phyloP scores from a whole-genome alignment of 208 protist species.

The Crithidia expoeki region DNA sequence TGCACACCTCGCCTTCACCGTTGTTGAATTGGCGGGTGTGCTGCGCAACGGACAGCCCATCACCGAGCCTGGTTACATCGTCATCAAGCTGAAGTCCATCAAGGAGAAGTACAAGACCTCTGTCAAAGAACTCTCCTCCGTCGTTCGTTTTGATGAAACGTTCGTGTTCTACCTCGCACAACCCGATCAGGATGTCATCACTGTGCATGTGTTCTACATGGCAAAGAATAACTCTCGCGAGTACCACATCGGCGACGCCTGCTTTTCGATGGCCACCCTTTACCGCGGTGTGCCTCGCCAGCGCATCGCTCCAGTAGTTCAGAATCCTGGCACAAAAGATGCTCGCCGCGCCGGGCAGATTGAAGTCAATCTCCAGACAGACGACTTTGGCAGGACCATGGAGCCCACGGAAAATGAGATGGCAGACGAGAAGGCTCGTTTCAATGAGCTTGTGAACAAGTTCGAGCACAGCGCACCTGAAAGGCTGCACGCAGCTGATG shows the following conservation, averaged over 20 bases:
- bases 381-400: slow-evolving; percentile 81
- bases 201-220: slow-evolving; percentile 87
- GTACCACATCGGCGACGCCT: slow-evolving; percentile 84
- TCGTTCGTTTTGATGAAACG: slow-evolving; percentile 82
- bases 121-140: slow-evolving; percentile 67
- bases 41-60: slow-evolving; percentile 65
- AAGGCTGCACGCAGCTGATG: slow-evolving; percentile 80
- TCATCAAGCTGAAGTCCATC: slow-evolving; percentile 90
- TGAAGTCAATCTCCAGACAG: slow-evolving; percentile 79
- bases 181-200: slow-evolving; percentile 90
- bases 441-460: slow-evolving; percentile 62
- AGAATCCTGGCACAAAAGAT: slow-evolving; percentile 78
- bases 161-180: slow-evolving; percentile 90
- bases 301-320: slow-evolving; percentile 77
- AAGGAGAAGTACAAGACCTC: slow-evolving; percentile 93
- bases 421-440: slow-evolving; percentile 67
- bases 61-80: slow-evolving; percentile 74
- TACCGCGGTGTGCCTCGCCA: slow-evolving; percentile 74
- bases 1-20: slow-evolving; percentile 79
- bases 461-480: slow-evolving; percentile 63
- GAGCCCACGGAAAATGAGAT: slow-evolving; percentile 60
- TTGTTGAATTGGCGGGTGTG: slow-evolving; percentile 75
- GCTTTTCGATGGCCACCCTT: slow-evolving; percentile 86
- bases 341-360: slow-evolving; percentile 63
- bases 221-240: slow-evolving; percentile 65